A percentile compares a stretch with the other conserved stretches of the same genome.
Evolutionary conservation across 2,329 filamentous ascomycete genomes (phyloP).

Genomic region (Colletotrichum salicis): DNA sequence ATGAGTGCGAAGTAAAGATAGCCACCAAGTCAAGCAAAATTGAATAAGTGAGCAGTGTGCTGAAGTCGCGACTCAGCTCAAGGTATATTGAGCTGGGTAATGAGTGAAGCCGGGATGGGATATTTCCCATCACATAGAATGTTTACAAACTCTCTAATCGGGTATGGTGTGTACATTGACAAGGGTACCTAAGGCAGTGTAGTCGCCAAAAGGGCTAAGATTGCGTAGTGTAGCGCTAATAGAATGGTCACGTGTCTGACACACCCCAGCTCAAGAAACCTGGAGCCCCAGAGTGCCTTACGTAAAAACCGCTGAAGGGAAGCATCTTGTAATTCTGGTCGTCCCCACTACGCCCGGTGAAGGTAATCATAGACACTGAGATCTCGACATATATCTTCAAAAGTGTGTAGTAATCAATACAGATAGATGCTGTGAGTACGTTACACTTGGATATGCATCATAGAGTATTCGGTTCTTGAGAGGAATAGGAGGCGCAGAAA

Average conservation of each 20-base stretch:
- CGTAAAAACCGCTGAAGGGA: background rate
- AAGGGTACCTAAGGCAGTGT: background rate
- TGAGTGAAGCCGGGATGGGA: background rate
- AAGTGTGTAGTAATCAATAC: too few species aligned
- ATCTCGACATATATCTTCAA: too few species aligned
- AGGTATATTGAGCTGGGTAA: background rate
- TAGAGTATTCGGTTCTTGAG: too few species aligned
- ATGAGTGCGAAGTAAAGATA: background rate
- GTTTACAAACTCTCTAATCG: conserved; percentile 22
- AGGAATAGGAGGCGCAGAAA: too few species aligned
- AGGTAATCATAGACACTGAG: too few species aligned
- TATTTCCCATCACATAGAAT: background rate
- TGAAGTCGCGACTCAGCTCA: background rate
- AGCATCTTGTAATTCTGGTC: too few species aligned
- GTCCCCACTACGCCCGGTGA: too few species aligned
- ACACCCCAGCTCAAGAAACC: background rate
- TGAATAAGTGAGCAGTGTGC: background rate
- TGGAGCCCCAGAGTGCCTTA: background rate
- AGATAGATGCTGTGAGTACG: too few species aligned
- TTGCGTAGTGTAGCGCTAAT: background rate
- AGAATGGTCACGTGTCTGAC: background rate
- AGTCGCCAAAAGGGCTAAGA: background rate
- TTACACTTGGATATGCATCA: too few species aligned
- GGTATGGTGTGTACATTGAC: conserved; percentile 2
- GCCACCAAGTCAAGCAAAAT: background rate